phyloP scores from a whole-genome alignment of 106 monocot species.

The Cymbidium sinense region DNA sequence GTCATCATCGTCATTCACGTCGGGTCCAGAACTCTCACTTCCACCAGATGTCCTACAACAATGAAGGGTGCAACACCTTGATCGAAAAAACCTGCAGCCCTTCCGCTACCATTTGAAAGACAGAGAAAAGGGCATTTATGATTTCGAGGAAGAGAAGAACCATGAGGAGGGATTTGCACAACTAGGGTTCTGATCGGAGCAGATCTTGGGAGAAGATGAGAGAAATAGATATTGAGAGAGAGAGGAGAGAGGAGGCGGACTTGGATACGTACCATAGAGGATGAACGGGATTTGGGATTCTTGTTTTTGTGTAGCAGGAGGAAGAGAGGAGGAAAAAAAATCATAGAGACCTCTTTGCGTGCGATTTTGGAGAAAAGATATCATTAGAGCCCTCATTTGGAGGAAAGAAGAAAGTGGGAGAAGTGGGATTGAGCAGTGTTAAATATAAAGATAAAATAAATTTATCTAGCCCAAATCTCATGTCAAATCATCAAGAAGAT shows the following conservation, averaged over 20 bases:
- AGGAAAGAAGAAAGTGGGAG: no score
- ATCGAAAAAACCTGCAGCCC: not conserved
- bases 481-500: no score
- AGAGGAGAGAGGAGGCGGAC: not conserved
- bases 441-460: no score
- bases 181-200: slow-evolving; percentile 4
- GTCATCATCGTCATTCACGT: slow-evolving; percentile 12
- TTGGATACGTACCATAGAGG: no score
- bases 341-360: no score
- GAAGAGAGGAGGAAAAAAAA: no score
- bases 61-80: not conserved
- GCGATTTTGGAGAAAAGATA: no score
- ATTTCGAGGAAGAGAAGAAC: slow-evolving; percentile 3
- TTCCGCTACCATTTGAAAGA: not conserved
- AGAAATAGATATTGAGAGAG: not conserved
- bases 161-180: not conserved
- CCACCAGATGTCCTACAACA: slow-evolving; percentile 20
- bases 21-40: not conserved
- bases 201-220: not conserved
- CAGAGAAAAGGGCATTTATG: not conserved
- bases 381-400: no score
- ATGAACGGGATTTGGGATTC: no score
- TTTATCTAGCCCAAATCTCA: no score
- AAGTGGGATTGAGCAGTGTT: no score
- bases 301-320: no score